Percentiles rank a stretch among this genome's conserved stretches.
These are phyloP conservation scores for Biscogniauxia sp. DNA, from an alignment of 2,329 filamentous ascomycete genomes.

Conservation along the genomic window DNA sequence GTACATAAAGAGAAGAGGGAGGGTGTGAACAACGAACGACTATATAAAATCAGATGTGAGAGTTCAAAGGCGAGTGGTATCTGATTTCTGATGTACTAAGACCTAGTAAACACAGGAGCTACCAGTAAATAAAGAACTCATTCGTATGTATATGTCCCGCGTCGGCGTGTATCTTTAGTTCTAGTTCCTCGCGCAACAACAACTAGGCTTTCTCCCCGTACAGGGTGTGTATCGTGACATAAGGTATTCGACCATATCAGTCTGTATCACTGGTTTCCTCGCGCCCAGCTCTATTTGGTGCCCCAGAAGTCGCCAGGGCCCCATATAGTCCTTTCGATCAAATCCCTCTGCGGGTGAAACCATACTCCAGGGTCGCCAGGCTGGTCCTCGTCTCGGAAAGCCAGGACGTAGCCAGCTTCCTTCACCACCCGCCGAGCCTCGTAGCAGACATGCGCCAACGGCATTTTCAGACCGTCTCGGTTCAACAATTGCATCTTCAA, in stretches of 20 bases:
- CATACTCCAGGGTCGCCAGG: conserved; percentile 27
- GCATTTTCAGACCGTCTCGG: conserved; percentile 21
- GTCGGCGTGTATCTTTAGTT: too few relatives aligned
- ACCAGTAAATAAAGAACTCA: too few relatives aligned
- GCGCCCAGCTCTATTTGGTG: background rate
- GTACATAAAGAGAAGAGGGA: too few relatives aligned
- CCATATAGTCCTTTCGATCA: conserved; percentile 28
- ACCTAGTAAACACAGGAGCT: too few relatives aligned
- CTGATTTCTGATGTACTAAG: too few relatives aligned
- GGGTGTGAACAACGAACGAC: too few relatives aligned
- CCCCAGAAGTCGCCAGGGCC: conserved; percentile 24
- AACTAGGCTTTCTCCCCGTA: too few relatives aligned
- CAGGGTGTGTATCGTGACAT: too few relatives aligned
- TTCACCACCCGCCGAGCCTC: conserved; percentile 27
- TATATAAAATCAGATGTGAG: too few relatives aligned
- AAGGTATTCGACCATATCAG: background rate
- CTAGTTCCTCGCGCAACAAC: too few relatives aligned
- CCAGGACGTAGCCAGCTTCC: conserved; percentile 26
- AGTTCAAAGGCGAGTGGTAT: too few relatives aligned
- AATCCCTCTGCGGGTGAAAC: conserved; percentile 25
- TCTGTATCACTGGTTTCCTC: background rate
- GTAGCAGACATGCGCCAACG: conserved; percentile 27
- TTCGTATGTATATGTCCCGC: too few relatives aligned
- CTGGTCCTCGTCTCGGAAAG: conserved; percentile 27
- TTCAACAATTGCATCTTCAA: conserved; percentile 27